Conservation (phyloP, 768 basidiomycete species). For the Trametes sanguinea region DNA sequence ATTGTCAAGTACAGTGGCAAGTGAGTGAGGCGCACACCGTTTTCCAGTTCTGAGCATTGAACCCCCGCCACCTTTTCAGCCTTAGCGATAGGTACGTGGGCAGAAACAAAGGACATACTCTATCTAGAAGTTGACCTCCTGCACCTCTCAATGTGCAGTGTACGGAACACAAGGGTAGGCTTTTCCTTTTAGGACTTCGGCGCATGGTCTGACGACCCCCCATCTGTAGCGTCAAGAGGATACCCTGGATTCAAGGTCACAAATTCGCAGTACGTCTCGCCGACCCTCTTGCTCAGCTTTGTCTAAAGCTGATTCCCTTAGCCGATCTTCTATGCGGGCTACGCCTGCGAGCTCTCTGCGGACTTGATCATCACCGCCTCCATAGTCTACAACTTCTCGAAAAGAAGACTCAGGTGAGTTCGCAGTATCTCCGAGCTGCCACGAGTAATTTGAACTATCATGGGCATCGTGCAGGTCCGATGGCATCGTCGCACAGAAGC, state of each 20-base stretch:
- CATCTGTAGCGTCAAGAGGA: neutral
- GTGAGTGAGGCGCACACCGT: neutral
- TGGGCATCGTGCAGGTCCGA: neutral
- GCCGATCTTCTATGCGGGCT: slow-evolving; percentile 4
- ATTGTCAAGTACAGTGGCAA: neutral
- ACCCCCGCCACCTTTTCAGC: neutral
- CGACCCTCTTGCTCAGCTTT: too few relatives aligned
- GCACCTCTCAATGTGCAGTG: neutral
- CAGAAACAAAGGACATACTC: too few relatives aligned
- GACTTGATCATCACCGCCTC: neutral
- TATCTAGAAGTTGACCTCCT: neutral
- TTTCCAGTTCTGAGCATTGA: neutral
- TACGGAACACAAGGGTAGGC: slow-evolving; percentile 6
- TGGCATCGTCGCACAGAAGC: neutral
- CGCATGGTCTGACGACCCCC: neutral
- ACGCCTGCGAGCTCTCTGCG: neutral
- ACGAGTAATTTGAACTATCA: too few relatives aligned
- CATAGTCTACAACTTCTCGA: neutral
- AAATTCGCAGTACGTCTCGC: neutral
- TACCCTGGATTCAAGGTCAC: neutral
- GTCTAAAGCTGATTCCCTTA: too few relatives aligned
- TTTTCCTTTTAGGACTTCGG: neutral
- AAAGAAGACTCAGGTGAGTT: neutral
- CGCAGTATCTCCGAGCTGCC: neutral
- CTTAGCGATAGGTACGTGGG: neutral